Base-by-base conservation (phyloP, 306 rosid species). In the Gastrolobium villosum region DNA sequence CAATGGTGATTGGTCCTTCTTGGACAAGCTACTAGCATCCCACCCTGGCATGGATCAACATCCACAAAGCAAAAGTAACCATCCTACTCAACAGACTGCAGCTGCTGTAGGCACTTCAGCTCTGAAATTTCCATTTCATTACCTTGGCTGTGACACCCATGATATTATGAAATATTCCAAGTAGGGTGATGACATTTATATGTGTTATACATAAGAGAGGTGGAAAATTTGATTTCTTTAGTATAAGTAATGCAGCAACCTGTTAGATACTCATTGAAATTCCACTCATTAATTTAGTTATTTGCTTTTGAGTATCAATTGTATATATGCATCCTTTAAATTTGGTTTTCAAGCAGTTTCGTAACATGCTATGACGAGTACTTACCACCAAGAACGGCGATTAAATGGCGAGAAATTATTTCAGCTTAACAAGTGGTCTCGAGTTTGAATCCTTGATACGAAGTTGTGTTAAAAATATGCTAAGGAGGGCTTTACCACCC, bases 1-100 rank as follows among this genome's bases (percentile, higher is more conserved):
- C 72, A 65, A 36, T 57, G 89, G 90, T 41, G 96, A 92, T 35
- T 95, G 99, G 99, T 88, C 96, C 1, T 95, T 95, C 85, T 88
- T 92, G 92, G 96, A 92, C 72, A 95, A 93, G 87, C 88, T 95
- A 8, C 92, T 95, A 14, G 83, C 93, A 15, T 88, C 91, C 1
- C 77, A 82, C 34, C 82, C 81, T 11, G 71, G 67, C 49, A 68
- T 70, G 60, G 78, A 66, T n/a, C 87, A 66, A 13, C 82, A 80
- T 30, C 66, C 63, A 60, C 77, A 82, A 57, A 64, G 65, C 82
- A 84, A 86, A 68, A 72, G 78, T 53, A 68, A 64, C 28, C 62
- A 77, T 59, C 60, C 81, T 28, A 62, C 65, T 54, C 84, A 74
- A 44, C 66, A 63, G 3, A 76, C 60, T 65, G 77, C 74, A 74